Evolutionary conservation across 2,329 filamentous ascomycete species (phyloP), one percentile per base, ranked within the genome.

Genomic region (Botrytis squamosa): DNA sequence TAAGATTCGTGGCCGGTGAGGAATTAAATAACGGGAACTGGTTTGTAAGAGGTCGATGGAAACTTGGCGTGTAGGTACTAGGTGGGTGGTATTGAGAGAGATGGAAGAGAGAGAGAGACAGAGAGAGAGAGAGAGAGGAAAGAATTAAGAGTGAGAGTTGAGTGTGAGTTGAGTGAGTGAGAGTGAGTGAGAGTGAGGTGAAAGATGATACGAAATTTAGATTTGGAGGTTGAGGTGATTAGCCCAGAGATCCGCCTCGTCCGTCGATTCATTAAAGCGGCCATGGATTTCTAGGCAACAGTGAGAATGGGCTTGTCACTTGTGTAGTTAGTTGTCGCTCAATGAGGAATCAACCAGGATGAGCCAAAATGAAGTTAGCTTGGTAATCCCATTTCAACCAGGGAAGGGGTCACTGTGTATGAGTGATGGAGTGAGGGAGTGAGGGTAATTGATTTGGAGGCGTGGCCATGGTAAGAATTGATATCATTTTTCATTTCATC

Each of bases 281-380:
- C 59, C 59, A 62, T 40, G 6, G 33, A 62, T 62, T 62, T 62
- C 59, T 65, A 65, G 62, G 62, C 62, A 65, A 42, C 62, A 46
- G 62, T 65, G 40, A 65, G 42, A 46, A 65, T 22, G 40, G 62
- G 62, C 65, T 52, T 68, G 65, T 57, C 25, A 52, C 49, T 52
- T 12, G 22, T 52, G 1, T 14, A 52, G 22, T 14, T 52, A n/a
- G 22, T n/a, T 49, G 46, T 49, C 36, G 38, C 40, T 63, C 38
- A 42, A 44, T 29, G 29, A 60, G 9, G 40, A 44, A 29, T 18
- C 7, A 20, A 33, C 62, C 6, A 64, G 62, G 62, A 46, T 65
- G 25, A 46, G 42, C n/a, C 1, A 12, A 42, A 29, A 44, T 25
- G 40, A 64, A 18, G 38, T 44, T 44, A 65, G 62, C 62, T 46